Percentiles rank a stretch among this genome's conserved stretches.
These are phyloP conservation scores for Aureococcus anophagefferens DNA, from an alignment of 108 stramenopile species.

Conservation along the genomic window DNA sequence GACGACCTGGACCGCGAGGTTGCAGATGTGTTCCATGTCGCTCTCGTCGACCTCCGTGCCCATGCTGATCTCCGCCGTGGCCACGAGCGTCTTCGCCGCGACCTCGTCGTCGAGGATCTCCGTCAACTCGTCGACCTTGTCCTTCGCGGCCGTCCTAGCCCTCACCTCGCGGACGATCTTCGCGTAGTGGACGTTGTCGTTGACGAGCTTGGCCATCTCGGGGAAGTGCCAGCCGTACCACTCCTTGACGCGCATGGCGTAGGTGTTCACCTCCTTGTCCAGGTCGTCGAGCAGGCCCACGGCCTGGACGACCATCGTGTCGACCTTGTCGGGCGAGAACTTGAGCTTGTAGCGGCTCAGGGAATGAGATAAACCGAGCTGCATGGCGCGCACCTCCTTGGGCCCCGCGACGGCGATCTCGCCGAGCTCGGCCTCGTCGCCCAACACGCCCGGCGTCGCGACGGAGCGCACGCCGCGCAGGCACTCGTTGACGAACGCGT, in stretches of 20 bases:
- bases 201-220: slow-evolving; percentile 62
- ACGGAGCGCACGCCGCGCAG: neutral
- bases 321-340: slow-evolving; percentile 98
- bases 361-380: slow-evolving; percentile 88
- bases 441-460: neutral
- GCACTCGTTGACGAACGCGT: slow-evolving; percentile 66
- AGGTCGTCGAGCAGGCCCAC: slow-evolving; percentile 97
- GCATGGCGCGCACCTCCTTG: slow-evolving; percentile 60
- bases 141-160: slow-evolving; percentile 48
- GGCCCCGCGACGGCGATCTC: slow-evolving; percentile 15
- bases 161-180: slow-evolving; percentile 64
- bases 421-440: neutral
- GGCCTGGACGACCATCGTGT: slow-evolving; percentile 99
- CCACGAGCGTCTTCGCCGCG: slow-evolving; percentile 69
- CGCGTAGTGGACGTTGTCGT: slow-evolving; percentile 93
- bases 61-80: slow-evolving; percentile 96
- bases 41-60: slow-evolving; percentile 95
- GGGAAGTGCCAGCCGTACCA: slow-evolving; percentile 99
- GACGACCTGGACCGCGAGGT: slow-evolving; percentile 89
- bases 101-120: slow-evolving; percentile 52
- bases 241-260: slow-evolving; percentile 99
- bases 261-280: slow-evolving; percentile 99
- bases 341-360: slow-evolving; percentile 97
- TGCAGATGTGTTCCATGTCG: slow-evolving; percentile 83
- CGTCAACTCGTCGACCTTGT: slow-evolving; percentile 79